These are phyloP conservation scores for Albugo laibachii DNA, from an alignment of 352 stramenopile genomes.

Conservation along the genomic window DNA sequence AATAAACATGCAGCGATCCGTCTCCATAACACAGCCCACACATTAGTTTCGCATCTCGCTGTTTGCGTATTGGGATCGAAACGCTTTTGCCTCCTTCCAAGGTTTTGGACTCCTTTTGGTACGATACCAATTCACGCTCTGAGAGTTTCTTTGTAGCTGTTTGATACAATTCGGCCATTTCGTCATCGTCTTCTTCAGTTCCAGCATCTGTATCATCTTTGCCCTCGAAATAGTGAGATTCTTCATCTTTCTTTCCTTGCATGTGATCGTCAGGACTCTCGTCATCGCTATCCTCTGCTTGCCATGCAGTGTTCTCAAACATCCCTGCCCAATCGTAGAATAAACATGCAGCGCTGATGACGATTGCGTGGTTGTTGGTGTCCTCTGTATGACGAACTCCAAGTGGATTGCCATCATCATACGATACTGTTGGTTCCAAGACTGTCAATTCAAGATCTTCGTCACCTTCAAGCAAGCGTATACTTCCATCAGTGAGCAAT, in stretches of 20 bases:
- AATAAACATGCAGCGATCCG: conserved; percentile 65
- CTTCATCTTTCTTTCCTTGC: too few species aligned
- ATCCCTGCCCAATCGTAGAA: too few species aligned
- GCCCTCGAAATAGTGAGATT: not conserved
- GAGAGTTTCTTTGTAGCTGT: conserved; percentile 6
- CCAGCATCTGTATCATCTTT: conserved; percentile 5
- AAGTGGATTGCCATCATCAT: conserved; percentile 14
- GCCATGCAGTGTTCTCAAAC: too few species aligned
- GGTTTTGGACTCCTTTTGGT: too few species aligned
- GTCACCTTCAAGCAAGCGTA: conserved; percentile 60
- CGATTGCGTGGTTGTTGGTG: not conserved
- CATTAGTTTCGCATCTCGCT: conserved; percentile 50
- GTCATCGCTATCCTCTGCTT: too few species aligned
- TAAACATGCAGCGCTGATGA: too few species aligned
- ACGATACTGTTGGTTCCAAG: conserved; percentile 47
- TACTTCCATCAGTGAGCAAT: conserved; percentile 54
- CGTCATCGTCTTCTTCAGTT: conserved; percentile 28
- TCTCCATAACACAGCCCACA: conserved; percentile 67
- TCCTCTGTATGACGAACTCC: not conserved
- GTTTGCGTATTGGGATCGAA: conserved; percentile 25
- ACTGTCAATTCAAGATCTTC: conserved; percentile 69
- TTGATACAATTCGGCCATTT: conserved; percentile 52
- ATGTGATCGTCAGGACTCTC: too few species aligned
- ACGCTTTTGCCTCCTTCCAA: conserved; percentile 14
- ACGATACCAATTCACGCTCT: too few species aligned